phyloP scores from a whole-genome alignment of 257 asterid genomes.

The Petunia axillaris region DNA sequence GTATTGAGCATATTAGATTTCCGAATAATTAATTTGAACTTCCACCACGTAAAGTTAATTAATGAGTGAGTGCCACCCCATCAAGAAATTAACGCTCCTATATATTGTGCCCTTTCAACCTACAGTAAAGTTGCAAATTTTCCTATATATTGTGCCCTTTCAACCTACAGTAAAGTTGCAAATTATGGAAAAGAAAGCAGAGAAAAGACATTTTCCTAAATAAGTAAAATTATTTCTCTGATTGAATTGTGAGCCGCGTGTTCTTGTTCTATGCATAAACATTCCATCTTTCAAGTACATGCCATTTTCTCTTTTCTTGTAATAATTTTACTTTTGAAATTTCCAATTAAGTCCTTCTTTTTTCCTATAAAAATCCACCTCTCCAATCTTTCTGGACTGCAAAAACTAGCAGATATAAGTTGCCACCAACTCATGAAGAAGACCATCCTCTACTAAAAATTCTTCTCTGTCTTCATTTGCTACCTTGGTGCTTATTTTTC shows the following conservation, averaged over 20 bases:
- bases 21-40: too few species aligned
- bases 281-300: slow-evolving; percentile 26
- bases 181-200: neutral
- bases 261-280: slow-evolving; percentile 43
- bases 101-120: neutral
- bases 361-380: slow-evolving; percentile 39
- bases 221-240: slow-evolving; percentile 31
- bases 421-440: neutral
- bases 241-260: slow-evolving; percentile 49
- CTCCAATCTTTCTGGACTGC: slow-evolving; percentile 48
- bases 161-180: neutral
- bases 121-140: neutral
- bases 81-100: too few species aligned
- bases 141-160: neutral
- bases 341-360: slow-evolving; percentile 24
- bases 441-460: neutral
- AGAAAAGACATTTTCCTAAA: neutral
- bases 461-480: neutral
- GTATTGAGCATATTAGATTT: too few species aligned
- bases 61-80: too few species aligned
- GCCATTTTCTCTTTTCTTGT: neutral
- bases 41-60: too few species aligned
- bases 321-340: slow-evolving; percentile 14
- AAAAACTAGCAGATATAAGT: neutral
- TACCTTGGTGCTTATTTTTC: too few species aligned